Conservation (phyloP, 2,329 filamentous ascomycete genomes). For the Diaporthe caulivora region DNA sequence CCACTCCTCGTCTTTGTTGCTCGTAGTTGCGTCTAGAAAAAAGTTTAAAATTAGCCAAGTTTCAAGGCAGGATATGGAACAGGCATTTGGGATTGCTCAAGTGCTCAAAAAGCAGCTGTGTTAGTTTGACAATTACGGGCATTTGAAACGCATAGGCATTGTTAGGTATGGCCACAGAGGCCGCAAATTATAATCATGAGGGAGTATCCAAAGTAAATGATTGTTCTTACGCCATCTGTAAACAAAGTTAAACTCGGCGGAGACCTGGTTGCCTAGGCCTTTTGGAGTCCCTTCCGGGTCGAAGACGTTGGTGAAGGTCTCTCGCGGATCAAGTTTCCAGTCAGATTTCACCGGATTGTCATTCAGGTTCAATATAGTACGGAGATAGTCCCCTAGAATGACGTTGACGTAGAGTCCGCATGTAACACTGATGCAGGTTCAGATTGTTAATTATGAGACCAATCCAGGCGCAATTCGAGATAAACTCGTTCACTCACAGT, state of each 20-base stretch:
- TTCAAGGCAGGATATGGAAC: too few species aligned
- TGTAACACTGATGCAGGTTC: background rate
- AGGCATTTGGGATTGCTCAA: background rate
- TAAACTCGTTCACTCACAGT: background rate
- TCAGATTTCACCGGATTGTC: background rate
- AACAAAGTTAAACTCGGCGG: background rate
- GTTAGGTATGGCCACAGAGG: background rate
- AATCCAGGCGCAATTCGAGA: too few species aligned
- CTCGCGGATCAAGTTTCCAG: constrained; percentile 12
- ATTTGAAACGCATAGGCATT: background rate
- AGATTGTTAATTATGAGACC: background rate
- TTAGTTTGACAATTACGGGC: background rate
- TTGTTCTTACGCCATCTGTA: constrained; percentile 1
- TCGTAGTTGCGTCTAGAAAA: background rate
- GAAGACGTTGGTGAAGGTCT: background rate
- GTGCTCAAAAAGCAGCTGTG: too few species aligned
- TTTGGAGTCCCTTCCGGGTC: background rate
- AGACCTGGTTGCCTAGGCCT: constrained; percentile 4
- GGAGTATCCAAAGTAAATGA: accelerated
- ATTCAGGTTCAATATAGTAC: background rate
- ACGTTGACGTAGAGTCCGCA: constrained; percentile 3
- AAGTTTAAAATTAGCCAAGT: background rate
- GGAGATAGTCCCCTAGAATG: constrained; percentile 8
- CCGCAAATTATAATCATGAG: accelerated
- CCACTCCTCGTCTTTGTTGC: constrained; percentile 8